phyloP scores from a whole-genome alignment of 2,329 filamentous ascomycete species.

The Fusarium proliferatum region DNA sequence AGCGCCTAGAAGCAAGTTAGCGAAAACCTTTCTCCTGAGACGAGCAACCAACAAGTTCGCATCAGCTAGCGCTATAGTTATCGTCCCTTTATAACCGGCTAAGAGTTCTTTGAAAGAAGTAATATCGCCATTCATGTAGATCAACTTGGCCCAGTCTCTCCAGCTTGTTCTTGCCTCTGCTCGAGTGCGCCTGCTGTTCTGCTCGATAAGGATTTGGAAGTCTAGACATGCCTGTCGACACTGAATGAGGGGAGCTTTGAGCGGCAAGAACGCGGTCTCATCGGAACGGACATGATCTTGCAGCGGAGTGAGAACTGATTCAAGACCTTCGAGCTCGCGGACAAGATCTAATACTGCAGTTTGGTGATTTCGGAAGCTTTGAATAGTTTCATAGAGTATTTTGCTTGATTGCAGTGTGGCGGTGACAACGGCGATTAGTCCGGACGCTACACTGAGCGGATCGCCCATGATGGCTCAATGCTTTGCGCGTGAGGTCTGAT shows the following conservation, averaged over 20 bases:
- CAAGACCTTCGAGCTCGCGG: slow-evolving; percentile 14
- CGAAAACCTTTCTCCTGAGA: too few species aligned
- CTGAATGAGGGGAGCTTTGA: slow-evolving; percentile 51
- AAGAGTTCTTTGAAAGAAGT: slow-evolving; percentile 53
- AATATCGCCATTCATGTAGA: slow-evolving; percentile 57
- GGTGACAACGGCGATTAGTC: slow-evolving; percentile 23
- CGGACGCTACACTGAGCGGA: slow-evolving; percentile 8
- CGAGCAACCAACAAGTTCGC: slow-evolving; percentile 30
- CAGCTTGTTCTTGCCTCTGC: slow-evolving; percentile 40
- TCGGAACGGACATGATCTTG: slow-evolving; percentile 9
- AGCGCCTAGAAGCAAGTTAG: background rate
- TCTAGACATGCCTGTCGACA: slow-evolving; percentile 56
- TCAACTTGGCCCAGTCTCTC: slow-evolving; percentile 57
- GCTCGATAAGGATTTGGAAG: slow-evolving; percentile 51
- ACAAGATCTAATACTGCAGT: slow-evolving; percentile 13
- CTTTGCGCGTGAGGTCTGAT: background rate
- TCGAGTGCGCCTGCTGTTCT: slow-evolving; percentile 41
- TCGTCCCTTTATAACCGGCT: slow-evolving; percentile 53
- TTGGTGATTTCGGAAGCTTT: slow-evolving; percentile 31
- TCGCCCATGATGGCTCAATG: background rate
- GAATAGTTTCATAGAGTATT: slow-evolving; percentile 31
- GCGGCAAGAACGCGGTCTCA: slow-evolving; percentile 23
- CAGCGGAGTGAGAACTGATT: background rate
- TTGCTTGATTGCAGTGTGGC: slow-evolving; percentile 32
- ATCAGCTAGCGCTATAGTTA: slow-evolving; percentile 37